A percentile compares a stretch with the other conserved stretches of the same genome.
Conservation (phyloP, 257 asterid genomes). For the Nicotiana paniculata region DNA sequence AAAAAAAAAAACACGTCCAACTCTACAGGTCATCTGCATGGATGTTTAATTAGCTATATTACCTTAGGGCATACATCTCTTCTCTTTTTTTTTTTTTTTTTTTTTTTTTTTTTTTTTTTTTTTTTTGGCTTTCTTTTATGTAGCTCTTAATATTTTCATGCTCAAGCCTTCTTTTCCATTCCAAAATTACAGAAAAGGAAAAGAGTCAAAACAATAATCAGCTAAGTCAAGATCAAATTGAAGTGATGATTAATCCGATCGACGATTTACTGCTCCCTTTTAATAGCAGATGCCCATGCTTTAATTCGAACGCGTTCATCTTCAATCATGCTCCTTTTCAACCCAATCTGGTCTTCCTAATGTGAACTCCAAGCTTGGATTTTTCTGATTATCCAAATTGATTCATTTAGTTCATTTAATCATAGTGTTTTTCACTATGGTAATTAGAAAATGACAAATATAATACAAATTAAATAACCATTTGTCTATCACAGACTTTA, state of each 20-base stretch:
- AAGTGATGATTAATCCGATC: neutral
- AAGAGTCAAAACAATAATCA: neutral
- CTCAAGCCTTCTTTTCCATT: neutral
- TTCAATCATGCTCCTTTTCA: slow-evolving; percentile 30
- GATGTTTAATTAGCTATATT: neutral
- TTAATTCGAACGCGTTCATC: neutral
- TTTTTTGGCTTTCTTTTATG: neutral
- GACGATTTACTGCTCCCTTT: neutral
- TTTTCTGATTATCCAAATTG: slow-evolving; percentile 22
- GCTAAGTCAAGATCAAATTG: neutral
- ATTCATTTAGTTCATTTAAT: neutral
- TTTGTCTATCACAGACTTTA: too few relatives aligned
- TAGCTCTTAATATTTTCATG: neutral
- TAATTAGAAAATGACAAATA: too few relatives aligned
- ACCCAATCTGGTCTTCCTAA: slow-evolving; percentile 35
- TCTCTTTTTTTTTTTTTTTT: too few relatives aligned
- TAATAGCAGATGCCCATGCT: neutral
- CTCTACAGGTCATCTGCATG: neutral
- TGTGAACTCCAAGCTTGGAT: slow-evolving; percentile 32
- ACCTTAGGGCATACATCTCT: neutral
- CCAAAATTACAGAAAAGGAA: neutral
- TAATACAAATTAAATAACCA: too few relatives aligned
- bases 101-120: too few relatives aligned
- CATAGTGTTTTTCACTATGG: neutral
- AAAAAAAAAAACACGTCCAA: neutral